A percentile compares a stretch with the other conserved stretches of the same genome.
Evolutionary conservation across 2,329 filamentous ascomycete species (phyloP).

Genomic region (Grosmannia penicillata): DNA sequence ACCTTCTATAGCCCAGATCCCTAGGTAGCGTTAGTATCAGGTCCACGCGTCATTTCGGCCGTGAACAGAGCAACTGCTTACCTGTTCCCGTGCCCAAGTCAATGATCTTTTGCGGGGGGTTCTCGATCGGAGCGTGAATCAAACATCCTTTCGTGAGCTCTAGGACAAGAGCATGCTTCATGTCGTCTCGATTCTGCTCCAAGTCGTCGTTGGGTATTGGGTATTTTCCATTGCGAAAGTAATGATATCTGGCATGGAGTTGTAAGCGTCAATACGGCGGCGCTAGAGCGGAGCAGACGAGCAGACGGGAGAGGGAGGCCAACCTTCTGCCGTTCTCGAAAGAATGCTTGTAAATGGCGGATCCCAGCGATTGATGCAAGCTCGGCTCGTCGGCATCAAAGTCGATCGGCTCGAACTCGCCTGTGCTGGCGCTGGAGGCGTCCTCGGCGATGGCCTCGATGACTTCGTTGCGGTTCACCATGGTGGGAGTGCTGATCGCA

Average conservation of each 20-base stretch:
- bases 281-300: neutral
- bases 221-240: constrained; percentile 14
- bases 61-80: neutral
- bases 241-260: constrained; percentile 11
- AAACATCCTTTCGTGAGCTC: constrained; percentile 12
- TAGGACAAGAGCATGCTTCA: constrained; percentile 18
- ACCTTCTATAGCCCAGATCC: constrained; percentile 20
- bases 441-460: constrained; percentile 1
- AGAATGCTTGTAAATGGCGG: constrained; percentile 7
- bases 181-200: constrained; percentile 18
- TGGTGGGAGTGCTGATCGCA: neutral
- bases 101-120: constrained; percentile 5
- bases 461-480: neutral
- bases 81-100: constrained; percentile 8
- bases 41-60: too few relatives aligned
- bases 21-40: neutral
- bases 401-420: constrained; percentile 3
- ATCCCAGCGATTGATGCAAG: constrained; percentile 2
- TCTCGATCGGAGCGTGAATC: constrained; percentile 5
- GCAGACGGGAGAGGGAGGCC: neutral
- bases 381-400: neutral
- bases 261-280: neutral
- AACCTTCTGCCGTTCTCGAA: constrained; percentile 7
- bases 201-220: constrained; percentile 15
- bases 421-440: neutral